Conservation (phyloP, 75 land plant genomes). For the Cupressus sempervirens region DNA sequence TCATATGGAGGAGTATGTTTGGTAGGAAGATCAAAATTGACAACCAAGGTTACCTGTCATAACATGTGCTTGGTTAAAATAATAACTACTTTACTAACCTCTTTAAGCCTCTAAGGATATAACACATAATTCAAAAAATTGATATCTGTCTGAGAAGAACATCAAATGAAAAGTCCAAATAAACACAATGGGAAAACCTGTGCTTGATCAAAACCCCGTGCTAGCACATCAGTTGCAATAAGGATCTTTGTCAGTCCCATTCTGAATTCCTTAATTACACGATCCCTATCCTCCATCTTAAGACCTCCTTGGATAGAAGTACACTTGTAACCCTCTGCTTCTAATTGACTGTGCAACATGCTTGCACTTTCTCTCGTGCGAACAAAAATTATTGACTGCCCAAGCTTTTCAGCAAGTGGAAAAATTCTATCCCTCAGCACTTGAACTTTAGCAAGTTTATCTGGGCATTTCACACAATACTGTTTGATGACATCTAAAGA, state of each 20-base stretch:
- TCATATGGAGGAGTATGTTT: constrained; percentile 35
- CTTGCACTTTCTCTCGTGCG: constrained; percentile 60
- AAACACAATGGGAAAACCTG: constrained; percentile 44
- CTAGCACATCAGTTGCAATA: constrained; percentile 91
- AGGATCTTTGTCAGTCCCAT: constrained; percentile 82
- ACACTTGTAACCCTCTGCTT: constrained; percentile 64
- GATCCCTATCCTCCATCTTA: constrained; percentile 64
- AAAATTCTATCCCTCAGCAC: constrained; percentile 86
- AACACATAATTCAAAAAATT: not conserved
- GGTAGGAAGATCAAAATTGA: constrained; percentile 80
- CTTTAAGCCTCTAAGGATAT: not conserved
- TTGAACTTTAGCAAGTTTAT: constrained; percentile 58
- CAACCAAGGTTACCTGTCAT: constrained; percentile 69
- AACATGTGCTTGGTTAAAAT: constrained; percentile 1
- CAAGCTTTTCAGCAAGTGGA: constrained; percentile 78
- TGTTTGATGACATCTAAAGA: constrained; percentile 84
- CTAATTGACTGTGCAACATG: constrained; percentile 51
- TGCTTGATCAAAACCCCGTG: constrained; percentile 93
- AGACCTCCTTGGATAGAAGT: constrained; percentile 81
- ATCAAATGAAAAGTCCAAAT: not conserved
- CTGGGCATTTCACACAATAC: constrained; percentile 78
- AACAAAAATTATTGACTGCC: constrained; percentile 93
- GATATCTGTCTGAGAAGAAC: not conserved
- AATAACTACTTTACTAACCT: constrained; percentile 6
- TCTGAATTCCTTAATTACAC: constrained; percentile 78